These are phyloP conservation scores for Quercus lobata DNA, from an alignment of 331 rosid genomes.

Conservation along the genomic window DNA sequence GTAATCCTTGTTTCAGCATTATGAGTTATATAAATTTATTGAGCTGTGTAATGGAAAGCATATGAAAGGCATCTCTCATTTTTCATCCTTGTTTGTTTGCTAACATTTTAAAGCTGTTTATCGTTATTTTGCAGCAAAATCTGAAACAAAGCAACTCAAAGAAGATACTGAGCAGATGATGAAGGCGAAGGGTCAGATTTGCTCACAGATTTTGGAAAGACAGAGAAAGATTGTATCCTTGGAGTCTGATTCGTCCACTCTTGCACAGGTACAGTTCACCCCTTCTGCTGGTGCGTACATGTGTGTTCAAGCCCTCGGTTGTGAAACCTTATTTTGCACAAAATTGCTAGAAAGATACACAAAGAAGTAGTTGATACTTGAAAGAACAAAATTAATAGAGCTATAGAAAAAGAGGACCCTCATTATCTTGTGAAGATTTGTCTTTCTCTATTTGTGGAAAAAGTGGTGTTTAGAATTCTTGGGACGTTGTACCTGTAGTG, in stretches of 20 bases:
- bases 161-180: constrained; percentile 55
- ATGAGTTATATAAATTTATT: not conserved
- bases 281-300: not conserved
- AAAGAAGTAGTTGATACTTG: not conserved
- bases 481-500: not conserved
- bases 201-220: constrained; percentile 68
- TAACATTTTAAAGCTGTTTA: not conserved
- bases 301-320: not conserved
- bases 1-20: not conserved
- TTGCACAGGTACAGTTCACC: constrained; percentile 64
- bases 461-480: not conserved
- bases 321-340: not conserved
- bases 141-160: constrained; percentile 34
- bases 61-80: not conserved
- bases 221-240: constrained; percentile 49
- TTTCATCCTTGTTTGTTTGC: not conserved
- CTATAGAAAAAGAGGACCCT: not conserved
- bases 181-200: constrained; percentile 52
- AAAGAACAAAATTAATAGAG: not conserved
- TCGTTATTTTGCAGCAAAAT: constrained; percentile 44
- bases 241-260: constrained; percentile 58
- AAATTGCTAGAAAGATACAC: not conserved
- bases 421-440: not conserved
- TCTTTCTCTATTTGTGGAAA: not conserved
- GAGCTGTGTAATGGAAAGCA: not conserved